Evolutionary conservation across 768 basidiomycete genomes (phyloP).

Genomic region (Podaxis sp.): DNA sequence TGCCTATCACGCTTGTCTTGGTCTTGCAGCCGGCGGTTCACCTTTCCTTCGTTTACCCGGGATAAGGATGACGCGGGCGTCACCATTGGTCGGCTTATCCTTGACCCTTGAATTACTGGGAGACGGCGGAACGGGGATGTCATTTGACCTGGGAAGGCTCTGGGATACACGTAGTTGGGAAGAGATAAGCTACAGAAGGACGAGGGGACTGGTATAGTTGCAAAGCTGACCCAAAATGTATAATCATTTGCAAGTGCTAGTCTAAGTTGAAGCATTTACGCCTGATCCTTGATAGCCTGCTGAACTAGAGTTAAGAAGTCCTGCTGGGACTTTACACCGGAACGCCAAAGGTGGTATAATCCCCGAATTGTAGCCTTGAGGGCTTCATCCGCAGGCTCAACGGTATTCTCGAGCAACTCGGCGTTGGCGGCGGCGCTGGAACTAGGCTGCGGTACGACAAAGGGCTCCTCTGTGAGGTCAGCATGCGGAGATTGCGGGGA

Average conservation of each 20-base stretch:
- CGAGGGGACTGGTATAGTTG: background rate
- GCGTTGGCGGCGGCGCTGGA: constrained; percentile 20
- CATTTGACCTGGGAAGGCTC: background rate
- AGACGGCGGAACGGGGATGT: background rate
- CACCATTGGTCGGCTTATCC: background rate
- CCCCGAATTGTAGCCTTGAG: constrained; percentile 54
- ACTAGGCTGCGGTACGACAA: constrained; percentile 19
- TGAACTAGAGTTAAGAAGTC: constrained; percentile 40
- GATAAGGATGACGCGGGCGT: background rate
- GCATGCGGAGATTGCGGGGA: constrained; percentile 14
- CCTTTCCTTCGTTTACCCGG: background rate
- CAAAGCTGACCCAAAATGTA: background rate
- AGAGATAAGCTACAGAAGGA: background rate
- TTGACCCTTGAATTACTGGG: background rate
- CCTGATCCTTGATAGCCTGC: constrained; percentile 26
- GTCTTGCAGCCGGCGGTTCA: background rate
- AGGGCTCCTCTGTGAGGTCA: constrained; percentile 20
- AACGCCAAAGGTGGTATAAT: constrained; percentile 61
- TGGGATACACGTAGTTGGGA: background rate
- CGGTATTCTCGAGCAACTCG: constrained; percentile 13
- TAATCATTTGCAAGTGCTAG: background rate
- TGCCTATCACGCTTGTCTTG: constrained; percentile 2
- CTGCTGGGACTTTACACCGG: constrained; percentile 27
- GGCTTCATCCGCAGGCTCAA: constrained; percentile 30
- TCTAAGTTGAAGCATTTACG: background rate